These are phyloP conservation scores for Rhynchosporium agropyri DNA, from an alignment of 2,329 filamentous ascomycete genomes.

Conservation along the genomic window DNA sequence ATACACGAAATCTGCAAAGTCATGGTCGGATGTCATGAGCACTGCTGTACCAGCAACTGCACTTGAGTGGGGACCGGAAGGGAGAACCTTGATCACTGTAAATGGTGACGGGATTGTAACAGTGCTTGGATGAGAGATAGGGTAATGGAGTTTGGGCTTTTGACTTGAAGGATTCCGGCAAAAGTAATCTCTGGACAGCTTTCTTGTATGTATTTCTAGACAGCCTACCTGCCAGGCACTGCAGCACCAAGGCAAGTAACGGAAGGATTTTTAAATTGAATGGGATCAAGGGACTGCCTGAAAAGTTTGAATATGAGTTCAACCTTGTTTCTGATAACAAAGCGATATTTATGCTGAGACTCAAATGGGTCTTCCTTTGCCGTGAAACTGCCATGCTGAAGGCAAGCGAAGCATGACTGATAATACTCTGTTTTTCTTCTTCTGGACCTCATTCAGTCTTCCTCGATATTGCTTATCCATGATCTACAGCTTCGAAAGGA, in stretches of 20 bases:
- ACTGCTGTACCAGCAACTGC: conserved; percentile 73
- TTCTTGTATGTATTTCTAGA: conserved; percentile 37
- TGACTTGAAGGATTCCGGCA: conserved; percentile 29
- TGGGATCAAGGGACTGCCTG: not conserved
- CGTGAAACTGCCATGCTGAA: not conserved
- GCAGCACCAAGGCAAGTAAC: conserved; percentile 1
- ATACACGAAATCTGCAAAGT: conserved; percentile 83
- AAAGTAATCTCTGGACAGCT: conserved; percentile 34
- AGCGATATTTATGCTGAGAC: not conserved
- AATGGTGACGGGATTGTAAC: conserved; percentile 75
- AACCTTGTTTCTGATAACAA: not conserved
- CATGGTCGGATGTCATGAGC: conserved; percentile 84
- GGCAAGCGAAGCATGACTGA: not conserved
- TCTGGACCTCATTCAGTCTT: not conserved
- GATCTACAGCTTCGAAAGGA: too few species aligned
- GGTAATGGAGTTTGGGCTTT: conserved; percentile 41
- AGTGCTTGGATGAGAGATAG: conserved; percentile 57
- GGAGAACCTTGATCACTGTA: conserved; percentile 73
- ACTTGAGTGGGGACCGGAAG: conserved; percentile 76
- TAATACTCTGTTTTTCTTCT: not conserved
- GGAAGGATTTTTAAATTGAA: not conserved
- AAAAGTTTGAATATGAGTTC: not conserved
- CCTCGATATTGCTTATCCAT: too few species aligned
- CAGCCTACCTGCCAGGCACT: conserved; percentile 21
- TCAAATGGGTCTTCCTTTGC: not conserved